Conservation (phyloP, 768 basidiomycete genomes). For the Boletus pseudo-olivaceus region DNA sequence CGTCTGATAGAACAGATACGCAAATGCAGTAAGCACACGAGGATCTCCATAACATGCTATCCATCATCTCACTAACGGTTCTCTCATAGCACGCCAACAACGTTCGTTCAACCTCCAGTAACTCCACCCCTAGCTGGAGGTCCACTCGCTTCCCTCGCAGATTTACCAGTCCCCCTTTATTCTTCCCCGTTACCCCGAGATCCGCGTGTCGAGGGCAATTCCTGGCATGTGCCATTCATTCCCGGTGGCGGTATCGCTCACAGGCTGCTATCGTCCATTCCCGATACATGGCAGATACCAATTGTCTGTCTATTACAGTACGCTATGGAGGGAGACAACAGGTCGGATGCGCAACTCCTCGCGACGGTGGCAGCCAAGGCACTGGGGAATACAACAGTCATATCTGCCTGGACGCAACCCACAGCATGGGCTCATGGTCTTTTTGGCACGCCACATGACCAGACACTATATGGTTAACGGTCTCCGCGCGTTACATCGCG, state of each 20-base stretch:
- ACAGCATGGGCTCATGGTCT: constrained; percentile 56
- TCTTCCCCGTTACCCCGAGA: constrained; percentile 44
- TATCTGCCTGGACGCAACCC: constrained; percentile 56
- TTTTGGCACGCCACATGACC: constrained; percentile 72
- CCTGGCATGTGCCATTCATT: constrained; percentile 58
- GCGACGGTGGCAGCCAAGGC: constrained; percentile 52
- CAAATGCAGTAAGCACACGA: constrained; percentile 65
- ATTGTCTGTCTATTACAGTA: constrained; percentile 65
- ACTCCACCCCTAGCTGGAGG: constrained; percentile 44
- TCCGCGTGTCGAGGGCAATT: constrained; percentile 23
- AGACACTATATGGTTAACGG: constrained; percentile 62
- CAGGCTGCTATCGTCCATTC: constrained; percentile 59
- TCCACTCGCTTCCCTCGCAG: constrained; percentile 40
- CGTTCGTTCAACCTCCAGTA: constrained; percentile 47
- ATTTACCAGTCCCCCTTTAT: constrained; percentile 53
- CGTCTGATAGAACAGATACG: constrained; percentile 65
- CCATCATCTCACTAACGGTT: constrained; percentile 2
- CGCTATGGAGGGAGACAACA: constrained; percentile 81
- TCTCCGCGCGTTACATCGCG: background rate
- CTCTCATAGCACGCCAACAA: constrained; percentile 57
- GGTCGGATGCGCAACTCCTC: constrained; percentile 62
- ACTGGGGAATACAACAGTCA: constrained; percentile 35
- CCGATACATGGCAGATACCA: constrained; percentile 48
- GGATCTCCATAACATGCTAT: background rate
- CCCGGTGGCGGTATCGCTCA: constrained; percentile 76